Evolutionary conservation across 495 filamentous ascomycete species (phyloP), one percentile per base, ranked within the genome.

Genomic region (Geoglossum glabrum): DNA sequence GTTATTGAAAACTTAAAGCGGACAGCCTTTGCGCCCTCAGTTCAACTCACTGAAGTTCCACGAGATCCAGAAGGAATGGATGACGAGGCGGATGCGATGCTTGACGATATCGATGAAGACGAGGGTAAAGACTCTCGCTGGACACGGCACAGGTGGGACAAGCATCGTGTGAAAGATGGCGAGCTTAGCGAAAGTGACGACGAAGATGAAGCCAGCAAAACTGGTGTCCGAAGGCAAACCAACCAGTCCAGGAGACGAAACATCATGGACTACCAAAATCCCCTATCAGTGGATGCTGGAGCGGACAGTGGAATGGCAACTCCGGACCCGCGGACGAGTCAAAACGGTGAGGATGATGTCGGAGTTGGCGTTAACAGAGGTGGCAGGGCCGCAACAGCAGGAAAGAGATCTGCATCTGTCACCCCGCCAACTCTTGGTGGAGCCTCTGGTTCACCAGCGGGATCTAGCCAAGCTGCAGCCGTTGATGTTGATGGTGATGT

Each of bases 31-130:
- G 87, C 84, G 0, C 92, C 93, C 0, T 94, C 87, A 0, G 92
- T 97, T 15, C 92, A 96, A 67, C 88, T 95, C 81, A 84, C 84
- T 8, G 89, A 95, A 64, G 85, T 95, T n/a, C 92, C 93, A 1
- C 85, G 86, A 10, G 77, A 82, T 25, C 76, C 83, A 13, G 74
- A 80, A 30, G 83, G 81, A 26, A 80, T 85, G 64, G 76, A 81
- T 56, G 87, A 94, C 56, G 90, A 95, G 46, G 81, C 85, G 28
- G 90, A 95, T 49, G 92, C 85, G n/a, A 79, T 84, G 61, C 73
- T 92, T 25, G 87, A 93, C 61, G 89, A 96, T 64, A 65, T 84
- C 1, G 90, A 97, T 57, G 92, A 92, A 55, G 92, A 96, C 61
- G 79, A 90, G 52, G 88, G 93, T 60, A 83, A 85, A 64, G 93